A percentile compares a stretch with the other conserved stretches of the same genome.
Evolutionary conservation across 2,329 filamentous ascomycete genomes (phyloP).

Genomic region (Phaeoacremonium minimum): DNA sequence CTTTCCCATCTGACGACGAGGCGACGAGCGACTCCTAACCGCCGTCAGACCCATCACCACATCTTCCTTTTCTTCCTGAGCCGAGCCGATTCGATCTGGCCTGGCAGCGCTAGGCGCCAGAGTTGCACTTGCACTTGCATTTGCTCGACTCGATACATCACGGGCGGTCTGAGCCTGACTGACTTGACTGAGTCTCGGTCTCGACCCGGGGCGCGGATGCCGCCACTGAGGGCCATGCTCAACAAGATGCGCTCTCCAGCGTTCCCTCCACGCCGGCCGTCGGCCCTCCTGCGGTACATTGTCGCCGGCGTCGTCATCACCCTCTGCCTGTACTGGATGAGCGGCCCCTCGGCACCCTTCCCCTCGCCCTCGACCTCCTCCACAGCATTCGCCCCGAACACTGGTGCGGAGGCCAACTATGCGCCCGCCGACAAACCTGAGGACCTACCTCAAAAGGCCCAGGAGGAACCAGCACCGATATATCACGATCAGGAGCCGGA

Average conservation of each 20-base stretch:
- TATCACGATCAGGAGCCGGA: background rate
- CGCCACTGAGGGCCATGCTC: slow-evolving; percentile 13
- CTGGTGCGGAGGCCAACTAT: background rate
- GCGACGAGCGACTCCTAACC: too few species aligned
- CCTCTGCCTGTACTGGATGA: slow-evolving; percentile 26
- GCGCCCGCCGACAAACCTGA: background rate
- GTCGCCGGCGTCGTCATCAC: slow-evolving; percentile 26
- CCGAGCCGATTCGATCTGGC: too few species aligned
- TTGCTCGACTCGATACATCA: background rate
- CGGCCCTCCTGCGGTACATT: slow-evolving; percentile 31
- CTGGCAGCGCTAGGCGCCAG: background rate
- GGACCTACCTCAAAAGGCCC: background rate
- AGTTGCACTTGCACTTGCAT: background rate
- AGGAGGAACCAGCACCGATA: background rate
- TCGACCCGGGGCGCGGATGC: background rate
- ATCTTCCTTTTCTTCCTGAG: too few species aligned
- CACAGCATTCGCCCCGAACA: background rate
- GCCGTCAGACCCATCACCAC: too few species aligned
- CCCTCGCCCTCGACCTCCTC: background rate
- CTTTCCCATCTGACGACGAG: too few species aligned
- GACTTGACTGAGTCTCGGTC: background rate
- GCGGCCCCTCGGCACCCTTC: too few species aligned
- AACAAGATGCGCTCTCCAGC: slow-evolving; percentile 27
- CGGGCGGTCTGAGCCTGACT: background rate
- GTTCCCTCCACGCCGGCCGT: slow-evolving; percentile 33